Evolutionary conservation across 2,329 filamentous ascomycete genomes (phyloP).

Genomic region (Fusarium sp.): DNA sequence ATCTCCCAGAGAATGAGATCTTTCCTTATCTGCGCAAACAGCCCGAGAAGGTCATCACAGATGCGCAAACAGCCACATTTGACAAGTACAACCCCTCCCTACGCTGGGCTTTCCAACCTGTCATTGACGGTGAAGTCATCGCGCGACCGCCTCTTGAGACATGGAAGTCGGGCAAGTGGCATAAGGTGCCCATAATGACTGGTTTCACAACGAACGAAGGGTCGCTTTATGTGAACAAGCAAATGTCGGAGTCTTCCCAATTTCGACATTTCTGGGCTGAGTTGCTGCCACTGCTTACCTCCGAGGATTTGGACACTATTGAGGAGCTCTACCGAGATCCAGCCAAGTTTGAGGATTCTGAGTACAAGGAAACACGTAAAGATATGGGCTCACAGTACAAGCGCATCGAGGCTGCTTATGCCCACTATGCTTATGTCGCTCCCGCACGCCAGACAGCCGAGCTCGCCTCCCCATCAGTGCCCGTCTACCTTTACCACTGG

Average conservation of each 20-base stretch:
- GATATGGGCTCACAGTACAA: constrained; percentile 61
- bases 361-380: constrained; percentile 51
- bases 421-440: constrained; percentile 62
- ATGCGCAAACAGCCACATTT: constrained; percentile 55
- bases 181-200: constrained; percentile 62
- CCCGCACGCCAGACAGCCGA: constrained; percentile 60
- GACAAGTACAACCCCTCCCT: constrained; percentile 55
- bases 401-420: constrained; percentile 63
- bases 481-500: constrained; percentile 49
- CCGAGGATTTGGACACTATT: constrained; percentile 62
- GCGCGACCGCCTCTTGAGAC: constrained; percentile 64
- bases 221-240: constrained; percentile 67
- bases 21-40: constrained; percentile 59
- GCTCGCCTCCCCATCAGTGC: constrained; percentile 22
- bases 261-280: constrained; percentile 68
- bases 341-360: constrained; percentile 19
- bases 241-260: constrained; percentile 56
- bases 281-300: constrained; percentile 66
- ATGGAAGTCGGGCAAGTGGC: constrained; percentile 53
- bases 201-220: constrained; percentile 78
- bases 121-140: constrained; percentile 70
- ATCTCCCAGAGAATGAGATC: constrained; percentile 44
- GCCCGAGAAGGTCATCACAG: constrained; percentile 41
- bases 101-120: constrained; percentile 72
- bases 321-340: constrained; percentile 70